Conservation (phyloP, 331 rosid species). For the Telfairia occidentalis region DNA sequence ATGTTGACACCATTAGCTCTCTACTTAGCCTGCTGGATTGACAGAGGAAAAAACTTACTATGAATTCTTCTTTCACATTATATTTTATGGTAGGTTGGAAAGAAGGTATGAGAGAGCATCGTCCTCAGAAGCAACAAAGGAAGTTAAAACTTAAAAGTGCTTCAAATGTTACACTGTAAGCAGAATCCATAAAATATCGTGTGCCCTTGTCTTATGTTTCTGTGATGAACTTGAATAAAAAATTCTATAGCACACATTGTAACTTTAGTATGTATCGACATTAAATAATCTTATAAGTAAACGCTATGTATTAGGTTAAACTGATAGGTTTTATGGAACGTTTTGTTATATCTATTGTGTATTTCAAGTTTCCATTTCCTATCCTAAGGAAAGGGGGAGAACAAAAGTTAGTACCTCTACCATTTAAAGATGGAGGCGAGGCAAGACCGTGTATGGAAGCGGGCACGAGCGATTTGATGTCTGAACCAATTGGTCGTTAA, state of each 20-base stretch:
- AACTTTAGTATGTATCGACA: not conserved
- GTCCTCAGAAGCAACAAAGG: not conserved
- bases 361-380: not conserved
- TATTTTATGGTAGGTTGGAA: slow-evolving; percentile 50
- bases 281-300: not conserved
- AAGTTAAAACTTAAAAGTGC: not conserved
- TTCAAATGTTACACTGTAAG: not conserved
- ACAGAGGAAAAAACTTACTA: not conserved
- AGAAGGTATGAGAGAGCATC: slow-evolving; percentile 34
- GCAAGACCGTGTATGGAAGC: too few relatives aligned
- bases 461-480: too few relatives aligned
- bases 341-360: not conserved
- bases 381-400: not conserved
- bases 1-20: not conserved
- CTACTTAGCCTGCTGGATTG: not conserved
- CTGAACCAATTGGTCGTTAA: too few relatives aligned
- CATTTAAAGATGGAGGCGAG: not conserved
- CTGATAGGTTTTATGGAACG: not conserved
- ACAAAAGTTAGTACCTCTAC: not conserved
- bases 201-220: slow-evolving; percentile 3
- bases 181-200: not conserved
- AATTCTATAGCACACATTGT: not conserved
- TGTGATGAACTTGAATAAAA: not conserved
- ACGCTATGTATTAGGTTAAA: not conserved
- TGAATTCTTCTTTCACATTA: not conserved